Base-by-base conservation (phyloP, 805 yeast genomes). In the Komagataella phaffii region DNA sequence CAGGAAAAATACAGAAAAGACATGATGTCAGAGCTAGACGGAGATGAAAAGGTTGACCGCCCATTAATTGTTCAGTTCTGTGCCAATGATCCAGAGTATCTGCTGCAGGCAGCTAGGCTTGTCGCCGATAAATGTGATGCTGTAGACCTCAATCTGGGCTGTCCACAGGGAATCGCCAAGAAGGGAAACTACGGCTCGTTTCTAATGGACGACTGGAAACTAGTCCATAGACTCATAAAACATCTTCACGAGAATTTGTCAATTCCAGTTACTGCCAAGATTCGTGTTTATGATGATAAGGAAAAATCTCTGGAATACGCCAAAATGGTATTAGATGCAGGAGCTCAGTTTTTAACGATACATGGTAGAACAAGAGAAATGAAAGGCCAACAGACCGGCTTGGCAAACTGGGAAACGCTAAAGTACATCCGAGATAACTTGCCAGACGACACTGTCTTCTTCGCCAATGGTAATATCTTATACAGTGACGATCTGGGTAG, bases 121-220 rank as follows among this genome's bases (percentile, higher is more conserved):
- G 95, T 93, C 2, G 87, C 82, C 53, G 86, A 83, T 50, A 74
- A 79, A 54, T 91, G 98, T 66, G 98, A 91, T 68, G 99, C 97
- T 0, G 95, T 93, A 23, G 99, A 93, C 67, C 74, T 93, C 57
- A 93, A 93, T 61, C 72, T 93, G 53, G 99, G 99, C 0, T 93
- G 99, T 66, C 99, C 99, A 0, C 99, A 93, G 66, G 96, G 96
- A 1, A 93, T 93, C 54, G 99, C 99, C 0, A 78, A 76, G 56
- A 87, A 88, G 65, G 99, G 99, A 0, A 84, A 87, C 56, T 93
- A 93, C 64, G 99, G 99, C 0, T 83, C 98, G 0, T 93, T 90
- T 59, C 69, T 93, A 51, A 91, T 90, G 96, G 99, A 93, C 53
- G 96, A 93, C 61, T 93, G 98, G 98, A 87, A 79, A 19, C 69